A percentile compares a stretch with the other conserved stretches of the same genome.
Evolutionary conservation across 495 filamentous ascomycete species (phyloP).

Genomic region (Lepraria neglecta): DNA sequence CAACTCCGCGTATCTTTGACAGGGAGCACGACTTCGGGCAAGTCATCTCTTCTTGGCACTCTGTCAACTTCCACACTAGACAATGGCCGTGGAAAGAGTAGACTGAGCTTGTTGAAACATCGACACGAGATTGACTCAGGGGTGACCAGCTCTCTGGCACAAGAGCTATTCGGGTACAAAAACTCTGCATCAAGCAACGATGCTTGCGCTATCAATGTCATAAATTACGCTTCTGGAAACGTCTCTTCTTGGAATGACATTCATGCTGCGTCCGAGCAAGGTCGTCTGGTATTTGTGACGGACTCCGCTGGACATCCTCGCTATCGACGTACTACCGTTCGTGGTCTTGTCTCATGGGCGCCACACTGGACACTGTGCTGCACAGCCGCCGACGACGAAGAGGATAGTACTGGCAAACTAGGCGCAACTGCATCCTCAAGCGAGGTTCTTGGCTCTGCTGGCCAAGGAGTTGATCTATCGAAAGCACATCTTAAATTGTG

Average conservation of each 20-base stretch:
- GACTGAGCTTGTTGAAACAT: conserved; percentile 83
- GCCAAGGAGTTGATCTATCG: conserved; percentile 59
- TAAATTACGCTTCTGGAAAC: conserved; percentile 83
- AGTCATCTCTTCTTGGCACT: conserved; percentile 84
- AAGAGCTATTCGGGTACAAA: conserved; percentile 84
- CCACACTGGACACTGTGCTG: conserved; percentile 90
- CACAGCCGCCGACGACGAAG: conserved; percentile 71
- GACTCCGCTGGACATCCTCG: conserved; percentile 87
- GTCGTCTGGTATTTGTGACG: conserved; percentile 76
- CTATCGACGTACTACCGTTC: conserved; percentile 78
- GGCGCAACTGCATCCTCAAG: conserved; percentile 35
- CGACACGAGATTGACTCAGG: conserved; percentile 90
- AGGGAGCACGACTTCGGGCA: conserved; percentile 87
- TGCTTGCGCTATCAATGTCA: conserved; percentile 45
- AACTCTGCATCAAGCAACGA: conserved; percentile 24
- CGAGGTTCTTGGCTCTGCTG: conserved; percentile 46
- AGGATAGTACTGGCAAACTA: conserved; percentile 37
- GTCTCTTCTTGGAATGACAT: conserved; percentile 93
- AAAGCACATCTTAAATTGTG: conserved; percentile 82
- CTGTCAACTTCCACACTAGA: conserved; percentile 81
- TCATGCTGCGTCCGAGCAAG: conserved; percentile 63
- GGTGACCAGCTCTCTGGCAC: conserved; percentile 85
- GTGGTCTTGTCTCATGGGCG: conserved; percentile 89
- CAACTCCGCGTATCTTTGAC: conserved; percentile 89
- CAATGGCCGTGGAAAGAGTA: conserved; percentile 83